These are phyloP conservation scores for Colletotrichum camelliae DNA, from an alignment of 2,329 filamentous ascomycete species.

Conservation along the genomic window DNA sequence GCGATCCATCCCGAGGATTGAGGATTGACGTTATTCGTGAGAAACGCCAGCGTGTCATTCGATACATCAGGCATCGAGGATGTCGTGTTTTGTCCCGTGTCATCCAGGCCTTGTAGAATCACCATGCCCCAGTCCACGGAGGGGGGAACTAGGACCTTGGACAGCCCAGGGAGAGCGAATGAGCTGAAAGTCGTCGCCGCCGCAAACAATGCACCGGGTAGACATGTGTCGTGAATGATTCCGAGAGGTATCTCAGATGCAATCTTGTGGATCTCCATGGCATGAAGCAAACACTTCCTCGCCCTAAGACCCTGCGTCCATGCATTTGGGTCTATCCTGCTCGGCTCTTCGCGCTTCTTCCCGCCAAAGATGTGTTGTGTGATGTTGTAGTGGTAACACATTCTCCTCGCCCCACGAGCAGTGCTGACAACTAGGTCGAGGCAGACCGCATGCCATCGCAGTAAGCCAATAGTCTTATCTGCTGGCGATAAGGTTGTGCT, in stretches of 20 bases:
- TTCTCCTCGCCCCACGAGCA: not conserved
- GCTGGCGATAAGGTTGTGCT: not conserved
- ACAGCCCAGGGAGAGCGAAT: not conserved
- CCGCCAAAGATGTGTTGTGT: conserved; percentile 3
- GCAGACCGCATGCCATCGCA: not conserved
- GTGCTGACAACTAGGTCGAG: not conserved
- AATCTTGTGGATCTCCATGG: not conserved
- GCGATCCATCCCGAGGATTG: not conserved
- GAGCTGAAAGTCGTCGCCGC: not conserved
- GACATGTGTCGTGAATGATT: not conserved
- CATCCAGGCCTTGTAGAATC: not conserved
- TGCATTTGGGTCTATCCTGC: not conserved
- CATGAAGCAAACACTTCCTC: not conserved
- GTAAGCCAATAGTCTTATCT: not conserved
- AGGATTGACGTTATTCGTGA: not conserved
- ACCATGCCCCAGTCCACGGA: not conserved
- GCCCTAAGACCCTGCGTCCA: not conserved
- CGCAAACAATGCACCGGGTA: not conserved
- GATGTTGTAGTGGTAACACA: not conserved
- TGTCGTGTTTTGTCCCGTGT: not conserved
- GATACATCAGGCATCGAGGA: not conserved
- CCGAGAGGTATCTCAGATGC: not conserved
- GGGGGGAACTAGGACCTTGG: not conserved
- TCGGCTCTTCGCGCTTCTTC: not conserved
- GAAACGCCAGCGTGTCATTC: not conserved